Evolutionary conservation across 768 basidiomycete species (phyloP).

Genomic region (Hygrocybe coccinea): DNA sequence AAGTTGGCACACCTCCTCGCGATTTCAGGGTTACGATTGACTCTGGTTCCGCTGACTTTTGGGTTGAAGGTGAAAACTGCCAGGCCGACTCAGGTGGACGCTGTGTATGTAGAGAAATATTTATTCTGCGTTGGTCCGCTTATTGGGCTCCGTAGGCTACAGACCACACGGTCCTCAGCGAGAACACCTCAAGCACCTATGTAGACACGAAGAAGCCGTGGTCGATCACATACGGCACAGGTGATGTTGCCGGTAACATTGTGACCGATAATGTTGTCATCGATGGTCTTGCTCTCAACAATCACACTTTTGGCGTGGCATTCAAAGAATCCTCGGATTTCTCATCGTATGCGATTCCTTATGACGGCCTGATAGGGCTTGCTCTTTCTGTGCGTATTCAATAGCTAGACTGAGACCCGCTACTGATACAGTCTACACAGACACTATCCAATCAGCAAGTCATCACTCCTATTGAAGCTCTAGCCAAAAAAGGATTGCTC

Average conservation of each 20-base stretch:
- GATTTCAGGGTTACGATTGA: slow-evolving; percentile 15
- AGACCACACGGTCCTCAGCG: no score
- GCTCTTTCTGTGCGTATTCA: slow-evolving; percentile 52
- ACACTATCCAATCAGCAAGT: slow-evolving; percentile 59
- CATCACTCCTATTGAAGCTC: slow-evolving; percentile 66
- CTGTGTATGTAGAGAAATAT: no score
- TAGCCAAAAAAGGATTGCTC: slow-evolving; percentile 55
- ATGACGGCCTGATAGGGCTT: slow-evolving; percentile 76
- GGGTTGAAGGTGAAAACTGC: no score
- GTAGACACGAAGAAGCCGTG: no score
- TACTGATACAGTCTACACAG: slow-evolving; percentile 23
- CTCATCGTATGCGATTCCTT: slow-evolving; percentile 41
- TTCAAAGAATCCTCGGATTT: slow-evolving; percentile 58
- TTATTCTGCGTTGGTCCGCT: no score
- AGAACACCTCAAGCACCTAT: no score
- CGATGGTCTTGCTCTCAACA: slow-evolving; percentile 46
- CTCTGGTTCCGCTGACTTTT: no score
- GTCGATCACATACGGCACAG: no score
- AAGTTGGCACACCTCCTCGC: slow-evolving; percentile 61
- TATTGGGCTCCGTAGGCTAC: no score
- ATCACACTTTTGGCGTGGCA: slow-evolving; percentile 68
- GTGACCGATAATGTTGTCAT: no score
- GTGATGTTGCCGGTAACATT: no score
- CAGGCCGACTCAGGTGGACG: no score
- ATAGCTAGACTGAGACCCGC: neutral